These are phyloP conservation scores for Hevea brasiliensis DNA, from an alignment of 345 rosid genomes.

Conservation along the genomic window DNA sequence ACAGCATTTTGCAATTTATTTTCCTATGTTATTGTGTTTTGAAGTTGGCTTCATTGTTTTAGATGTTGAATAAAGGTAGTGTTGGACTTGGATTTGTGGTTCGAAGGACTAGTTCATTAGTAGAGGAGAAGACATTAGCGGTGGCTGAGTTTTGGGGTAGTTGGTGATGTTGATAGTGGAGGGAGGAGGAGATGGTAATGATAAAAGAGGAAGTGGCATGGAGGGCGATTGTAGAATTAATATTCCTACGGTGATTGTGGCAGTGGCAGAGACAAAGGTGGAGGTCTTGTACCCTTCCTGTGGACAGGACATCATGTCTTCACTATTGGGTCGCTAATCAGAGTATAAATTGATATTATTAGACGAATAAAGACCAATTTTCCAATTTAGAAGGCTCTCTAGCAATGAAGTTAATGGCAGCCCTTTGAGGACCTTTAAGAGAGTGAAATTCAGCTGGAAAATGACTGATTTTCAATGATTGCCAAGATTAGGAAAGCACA, in stretches of 20 bases:
- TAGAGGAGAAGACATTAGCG: background rate
- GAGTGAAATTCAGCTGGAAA: no score
- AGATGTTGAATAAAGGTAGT: slow-evolving; percentile 42
- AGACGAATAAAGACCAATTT: no score
- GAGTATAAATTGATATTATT: background rate
- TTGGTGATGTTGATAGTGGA: slow-evolving; percentile 23
- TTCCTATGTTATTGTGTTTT: slow-evolving; percentile 18
- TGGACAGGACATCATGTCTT: slow-evolving; percentile 27
- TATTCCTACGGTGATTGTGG: slow-evolving; percentile 12
- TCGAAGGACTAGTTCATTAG: slow-evolving; percentile 38
- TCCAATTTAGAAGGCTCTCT: no score
- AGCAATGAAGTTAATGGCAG: no score
- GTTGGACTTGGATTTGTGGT: slow-evolving; percentile 53
- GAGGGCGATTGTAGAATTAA: no score
- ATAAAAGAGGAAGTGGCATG: no score
- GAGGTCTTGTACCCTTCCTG: no score
- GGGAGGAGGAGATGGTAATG: slow-evolving; percentile 34
- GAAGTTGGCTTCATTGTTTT: slow-evolving; percentile 15
- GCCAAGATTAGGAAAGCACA: no score
- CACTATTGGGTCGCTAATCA: background rate
- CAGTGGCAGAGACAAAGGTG: slow-evolving; percentile 19
- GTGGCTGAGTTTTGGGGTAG: background rate
- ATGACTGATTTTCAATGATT: no score
- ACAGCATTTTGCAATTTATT: slow-evolving; percentile 7
- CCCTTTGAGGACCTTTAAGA: no score